A percentile compares a stretch with the other conserved stretches of the same genome.
Evolutionary conservation across 345 rosid genomes (phyloP).

Genomic region (Euphorbia tirucalli): DNA sequence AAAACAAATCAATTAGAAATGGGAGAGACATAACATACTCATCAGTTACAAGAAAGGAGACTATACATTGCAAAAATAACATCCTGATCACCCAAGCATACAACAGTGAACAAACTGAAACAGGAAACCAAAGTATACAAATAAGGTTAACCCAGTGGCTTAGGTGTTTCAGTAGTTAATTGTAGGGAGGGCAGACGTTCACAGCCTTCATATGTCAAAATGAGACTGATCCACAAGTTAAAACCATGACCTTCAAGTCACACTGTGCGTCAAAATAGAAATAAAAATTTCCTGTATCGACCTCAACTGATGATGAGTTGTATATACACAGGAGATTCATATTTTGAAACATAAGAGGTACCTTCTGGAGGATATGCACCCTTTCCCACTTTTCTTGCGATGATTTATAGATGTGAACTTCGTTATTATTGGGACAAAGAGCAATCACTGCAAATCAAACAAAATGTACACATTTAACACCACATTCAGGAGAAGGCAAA

Average conservation of each 20-base stretch:
- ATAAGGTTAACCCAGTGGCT: not conserved
- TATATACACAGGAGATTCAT: not conserved
- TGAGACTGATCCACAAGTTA: not conserved
- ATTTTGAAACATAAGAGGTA: not conserved
- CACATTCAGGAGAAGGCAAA: not conserved
- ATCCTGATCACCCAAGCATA: constrained; percentile 1
- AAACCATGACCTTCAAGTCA: not conserved
- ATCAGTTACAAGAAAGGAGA: not conserved
- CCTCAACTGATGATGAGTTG: not conserved
- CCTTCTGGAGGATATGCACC: constrained; percentile 86
- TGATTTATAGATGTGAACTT: constrained; percentile 87
- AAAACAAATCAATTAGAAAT: not conserved
- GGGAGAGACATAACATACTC: not conserved
- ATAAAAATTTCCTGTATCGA: not conserved
- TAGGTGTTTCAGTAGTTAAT: not conserved
- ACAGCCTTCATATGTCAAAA: not conserved
- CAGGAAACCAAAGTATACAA: not conserved
- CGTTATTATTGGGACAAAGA: constrained; percentile 80
- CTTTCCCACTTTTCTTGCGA: constrained; percentile 81
- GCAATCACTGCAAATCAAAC: constrained; percentile 68
- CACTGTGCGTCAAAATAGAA: not conserved
- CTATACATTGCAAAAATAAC: no score
- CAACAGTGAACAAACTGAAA: not conserved
- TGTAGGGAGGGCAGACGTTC: not conserved
- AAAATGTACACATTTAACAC: not conserved